Base-by-base conservation (phyloP, 208 protist species). In the Crithidia sp. region DNA sequence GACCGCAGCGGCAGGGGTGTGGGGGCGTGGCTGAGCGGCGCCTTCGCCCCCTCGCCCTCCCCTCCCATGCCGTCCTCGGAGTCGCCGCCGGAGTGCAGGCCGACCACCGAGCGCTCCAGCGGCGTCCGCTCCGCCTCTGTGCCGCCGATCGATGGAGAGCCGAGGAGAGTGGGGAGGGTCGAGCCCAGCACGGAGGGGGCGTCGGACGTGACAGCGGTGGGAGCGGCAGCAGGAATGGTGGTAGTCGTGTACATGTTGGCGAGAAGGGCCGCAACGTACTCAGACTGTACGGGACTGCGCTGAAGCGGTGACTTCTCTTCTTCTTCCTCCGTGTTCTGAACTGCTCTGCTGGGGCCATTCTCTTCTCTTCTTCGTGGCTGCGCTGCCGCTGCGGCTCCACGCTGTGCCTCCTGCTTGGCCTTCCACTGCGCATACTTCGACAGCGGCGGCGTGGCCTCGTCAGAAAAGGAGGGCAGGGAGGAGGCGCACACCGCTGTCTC, bases 1-100 rank as follows among this genome's bases (percentile, higher is more conserved):
- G 60, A 53, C 0, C n/a, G 13, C 7, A 52, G 16, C 39, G 19
- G 7, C 45, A 60, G 47, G 17, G 60, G 69, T 16, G 69, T 66
- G 8, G 58, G 69, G 19, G 69, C 69, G 60, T 74, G 69, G 45
- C 69, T 74, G 40, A 53, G 69, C 59, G 69, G 69, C 50, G 6
- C 58, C 41, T 50, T 63, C 16, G 41, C 3, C 40, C 41, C 41
- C 10, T 47, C 69, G 4, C 60, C 50, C 13, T 67, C 28, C 28
- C 28, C 69, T 0, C 17, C 60, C 60, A 53, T 13, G 6, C 54
- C 68, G 47, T 66, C 50, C 47, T 41, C 69, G 0, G 59, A 62
- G 28, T 28, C 28, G 14, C 12, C 41, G 49, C 47, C 52, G 60
- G 47, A 16, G 10, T 36, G 59, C 49, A 43, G 57, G 2, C 37